phyloP scores from a whole-genome alignment of 331 rosid genomes.

The Ulmus americana region DNA sequence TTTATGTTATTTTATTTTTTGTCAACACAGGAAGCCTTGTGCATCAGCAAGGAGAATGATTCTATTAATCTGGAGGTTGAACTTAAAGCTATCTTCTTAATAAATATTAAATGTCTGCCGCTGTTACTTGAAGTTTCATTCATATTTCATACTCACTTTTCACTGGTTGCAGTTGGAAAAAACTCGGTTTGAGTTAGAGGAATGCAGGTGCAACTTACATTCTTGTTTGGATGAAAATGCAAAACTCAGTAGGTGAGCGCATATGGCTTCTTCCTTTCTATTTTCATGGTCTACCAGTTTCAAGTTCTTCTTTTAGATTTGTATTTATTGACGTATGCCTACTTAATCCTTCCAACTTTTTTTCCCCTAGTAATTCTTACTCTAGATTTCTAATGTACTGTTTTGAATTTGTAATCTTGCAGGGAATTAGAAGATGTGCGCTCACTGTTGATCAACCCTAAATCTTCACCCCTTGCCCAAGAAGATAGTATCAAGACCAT shows the following conservation, averaged over 20 bases:
- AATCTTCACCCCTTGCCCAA: conserved; percentile 22
- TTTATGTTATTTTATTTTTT: not conserved
- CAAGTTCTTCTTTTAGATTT: not conserved
- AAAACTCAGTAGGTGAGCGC: conserved; percentile 61
- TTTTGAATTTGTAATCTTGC: conserved; percentile 20
- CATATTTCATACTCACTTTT: conserved; percentile 18
- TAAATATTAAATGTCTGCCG: not conserved
- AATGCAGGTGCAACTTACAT: conserved; percentile 60
- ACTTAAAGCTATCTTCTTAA: conserved; percentile 12
- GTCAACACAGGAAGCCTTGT: conserved; percentile 38
- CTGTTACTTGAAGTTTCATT: conserved; percentile 11
- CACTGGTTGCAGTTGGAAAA: conserved; percentile 48
- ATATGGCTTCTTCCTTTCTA: conserved; percentile 13
- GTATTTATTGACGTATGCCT: not conserved
- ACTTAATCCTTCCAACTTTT: not conserved
- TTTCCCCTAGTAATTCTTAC: not conserved
- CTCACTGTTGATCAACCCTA: conserved; percentile 29
- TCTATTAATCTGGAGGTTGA: conserved; percentile 44
- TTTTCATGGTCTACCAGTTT: conserved; percentile 17
- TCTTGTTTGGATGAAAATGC: conserved; percentile 82
- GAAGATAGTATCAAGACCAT: conserved; percentile 22
- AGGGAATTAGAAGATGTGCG: conserved; percentile 65
- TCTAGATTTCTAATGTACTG: conserved; percentile 6
- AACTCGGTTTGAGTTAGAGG: conserved; percentile 53
- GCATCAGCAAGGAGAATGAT: conserved; percentile 34